Conservation (phyloP, 306 rosid genomes). For the Hylodesmum podocarpum region DNA sequence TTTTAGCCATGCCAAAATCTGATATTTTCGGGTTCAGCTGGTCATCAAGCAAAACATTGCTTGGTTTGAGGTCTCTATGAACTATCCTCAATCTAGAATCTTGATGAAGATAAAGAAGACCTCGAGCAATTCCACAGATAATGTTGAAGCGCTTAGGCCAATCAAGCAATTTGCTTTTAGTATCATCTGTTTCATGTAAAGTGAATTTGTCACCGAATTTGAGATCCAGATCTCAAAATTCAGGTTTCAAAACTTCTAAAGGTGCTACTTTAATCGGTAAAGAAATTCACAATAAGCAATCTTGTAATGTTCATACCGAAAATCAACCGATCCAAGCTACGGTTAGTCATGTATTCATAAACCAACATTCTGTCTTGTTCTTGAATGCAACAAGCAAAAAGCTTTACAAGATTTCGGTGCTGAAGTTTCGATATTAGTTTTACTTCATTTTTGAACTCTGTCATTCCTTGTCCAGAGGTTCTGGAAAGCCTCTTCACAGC, state of each 20-base stretch:
- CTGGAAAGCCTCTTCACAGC: slow-evolving; percentile 51
- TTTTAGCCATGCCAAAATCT: slow-evolving; percentile 52
- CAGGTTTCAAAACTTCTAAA: background rate
- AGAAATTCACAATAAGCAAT: background rate
- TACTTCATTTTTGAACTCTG: slow-evolving; percentile 47
- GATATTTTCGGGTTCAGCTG: slow-evolving; percentile 50
- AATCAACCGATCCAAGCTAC: slow-evolving; percentile 37
- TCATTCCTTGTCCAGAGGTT: slow-evolving; percentile 39
- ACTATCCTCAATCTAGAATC: slow-evolving; percentile 18
- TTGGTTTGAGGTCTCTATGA: slow-evolving; percentile 17
- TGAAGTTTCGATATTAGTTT: slow-evolving; percentile 41
- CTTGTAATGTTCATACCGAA: slow-evolving; percentile 29
- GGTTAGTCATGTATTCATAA: slow-evolving; percentile 34
- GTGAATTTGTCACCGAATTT: background rate
- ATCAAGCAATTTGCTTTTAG: slow-evolving; percentile 15
- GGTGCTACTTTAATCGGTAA: background rate
- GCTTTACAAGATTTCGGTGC: slow-evolving; percentile 53
- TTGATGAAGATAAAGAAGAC: slow-evolving; percentile 57
- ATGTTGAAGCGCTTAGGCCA: slow-evolving; percentile 51
- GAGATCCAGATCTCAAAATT: background rate
- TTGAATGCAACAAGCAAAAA: slow-evolving; percentile 40
- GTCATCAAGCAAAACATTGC: slow-evolving; percentile 47
- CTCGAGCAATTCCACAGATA: slow-evolving; percentile 44
- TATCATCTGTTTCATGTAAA: slow-evolving; percentile 34
- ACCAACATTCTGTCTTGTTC: slow-evolving; percentile 26